Evolutionary conservation across 129 eudicot genomes (phyloP).

Genomic region (Cynara cardunculus): DNA sequence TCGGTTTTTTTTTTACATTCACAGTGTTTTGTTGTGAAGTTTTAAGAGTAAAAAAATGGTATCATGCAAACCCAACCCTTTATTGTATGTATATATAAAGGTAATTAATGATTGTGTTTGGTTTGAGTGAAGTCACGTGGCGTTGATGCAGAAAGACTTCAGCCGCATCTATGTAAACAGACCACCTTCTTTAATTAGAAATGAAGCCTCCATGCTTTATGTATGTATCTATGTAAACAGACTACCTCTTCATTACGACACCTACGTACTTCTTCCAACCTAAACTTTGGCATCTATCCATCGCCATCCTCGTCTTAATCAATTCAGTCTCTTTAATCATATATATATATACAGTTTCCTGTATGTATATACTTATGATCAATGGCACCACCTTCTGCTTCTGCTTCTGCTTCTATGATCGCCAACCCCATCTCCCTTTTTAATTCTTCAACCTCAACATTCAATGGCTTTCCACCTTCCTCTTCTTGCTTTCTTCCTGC

Average conservation of each 20-base stretch:
- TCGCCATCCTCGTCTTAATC: neutral
- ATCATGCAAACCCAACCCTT: too few species aligned
- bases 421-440: neutral
- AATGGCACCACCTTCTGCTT: neutral
- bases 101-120: neutral
- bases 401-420: neutral
- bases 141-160: neutral
- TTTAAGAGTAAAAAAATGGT: too few species aligned
- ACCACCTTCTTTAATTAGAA: neutral
- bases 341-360: too few species aligned
- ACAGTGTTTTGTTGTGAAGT: too few species aligned
- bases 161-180: constrained; percentile 4
- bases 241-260: neutral
- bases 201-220: neutral
- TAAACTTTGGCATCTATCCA: neutral
- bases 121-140: neutral
- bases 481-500: neutral
- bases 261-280: neutral
- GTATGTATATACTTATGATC: neutral
- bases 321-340: neutral
- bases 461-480: neutral
- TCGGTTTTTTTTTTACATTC: too few species aligned
- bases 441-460: neutral
- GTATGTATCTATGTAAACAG: neutral
- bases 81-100: too few species aligned